Percentiles rank a stretch among this genome's conserved stretches.
Conservation (phyloP, 352 stramenopile species). For the Phytophthora pinifolia region DNA sequence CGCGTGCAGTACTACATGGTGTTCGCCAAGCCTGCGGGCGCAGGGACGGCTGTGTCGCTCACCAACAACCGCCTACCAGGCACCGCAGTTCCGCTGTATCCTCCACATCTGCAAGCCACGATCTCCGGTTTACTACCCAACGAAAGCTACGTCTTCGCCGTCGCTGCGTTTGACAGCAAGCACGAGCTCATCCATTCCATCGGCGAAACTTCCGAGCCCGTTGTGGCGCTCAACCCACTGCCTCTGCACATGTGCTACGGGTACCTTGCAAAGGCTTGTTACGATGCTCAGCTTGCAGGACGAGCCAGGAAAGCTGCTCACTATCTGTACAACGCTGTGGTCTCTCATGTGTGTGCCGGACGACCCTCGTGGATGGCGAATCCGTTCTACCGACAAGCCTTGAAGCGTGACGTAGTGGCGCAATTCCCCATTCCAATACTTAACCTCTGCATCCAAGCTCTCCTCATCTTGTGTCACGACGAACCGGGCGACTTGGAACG, state of each 20-base stretch:
- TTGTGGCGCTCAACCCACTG: slow-evolving; percentile 71
- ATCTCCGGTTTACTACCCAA: slow-evolving; percentile 62
- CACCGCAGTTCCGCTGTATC: slow-evolving; percentile 53
- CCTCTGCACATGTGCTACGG: slow-evolving; percentile 65
- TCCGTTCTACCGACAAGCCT: slow-evolving; percentile 62
- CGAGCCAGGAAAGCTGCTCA: slow-evolving; percentile 41
- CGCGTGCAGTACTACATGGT: slow-evolving; percentile 73
- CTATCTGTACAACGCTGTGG: slow-evolving; percentile 49
- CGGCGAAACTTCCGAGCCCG: slow-evolving; percentile 55
- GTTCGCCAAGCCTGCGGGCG: slow-evolving; percentile 68
- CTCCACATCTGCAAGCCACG: slow-evolving; percentile 25
- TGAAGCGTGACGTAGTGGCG: slow-evolving; percentile 45
- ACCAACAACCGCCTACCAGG: slow-evolving; percentile 70
- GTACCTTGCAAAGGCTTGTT: slow-evolving; percentile 63
- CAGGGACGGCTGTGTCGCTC: slow-evolving; percentile 74
- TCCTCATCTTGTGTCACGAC: slow-evolving; percentile 56
- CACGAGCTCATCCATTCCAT: slow-evolving; percentile 69
- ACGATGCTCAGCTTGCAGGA: slow-evolving; percentile 28
- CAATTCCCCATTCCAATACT: slow-evolving; percentile 55
- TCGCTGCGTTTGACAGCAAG: slow-evolving; percentile 69
- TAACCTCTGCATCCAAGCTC: slow-evolving; percentile 47
- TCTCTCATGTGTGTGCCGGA: slow-evolving; percentile 32
- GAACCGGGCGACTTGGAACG: slow-evolving; percentile 45
- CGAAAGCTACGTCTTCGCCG: slow-evolving; percentile 84
- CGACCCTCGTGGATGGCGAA: slow-evolving; percentile 53